These are phyloP conservation scores for Aschersonia sp. DNA, from an alignment of 2,329 filamentous ascomycete species.

Conservation along the genomic window DNA sequence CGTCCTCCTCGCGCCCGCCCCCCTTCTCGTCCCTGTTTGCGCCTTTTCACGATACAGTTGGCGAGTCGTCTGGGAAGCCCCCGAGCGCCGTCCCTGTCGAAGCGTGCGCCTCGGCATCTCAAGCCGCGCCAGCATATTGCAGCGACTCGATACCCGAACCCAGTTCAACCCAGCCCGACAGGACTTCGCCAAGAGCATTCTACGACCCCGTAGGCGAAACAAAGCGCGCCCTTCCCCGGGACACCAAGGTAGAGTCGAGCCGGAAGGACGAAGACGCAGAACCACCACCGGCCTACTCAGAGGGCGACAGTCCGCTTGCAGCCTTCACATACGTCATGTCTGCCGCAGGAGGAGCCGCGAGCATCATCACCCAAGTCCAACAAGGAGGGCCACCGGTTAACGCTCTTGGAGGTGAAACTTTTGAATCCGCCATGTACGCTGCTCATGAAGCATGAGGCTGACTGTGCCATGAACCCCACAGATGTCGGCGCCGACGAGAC, in stretches of 20 bases:
- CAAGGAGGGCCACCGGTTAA: slow-evolving; percentile 84
- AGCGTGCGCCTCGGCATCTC: slow-evolving; percentile 19
- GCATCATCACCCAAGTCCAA: slow-evolving; percentile 98
- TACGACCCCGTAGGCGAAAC: slow-evolving; percentile 53
- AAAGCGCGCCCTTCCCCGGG: slow-evolving; percentile 69
- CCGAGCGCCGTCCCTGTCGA: slow-evolving; percentile 12
- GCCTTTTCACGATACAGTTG: slow-evolving; percentile 18
- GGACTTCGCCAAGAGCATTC: slow-evolving; percentile 22
- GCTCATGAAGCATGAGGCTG: neutral
- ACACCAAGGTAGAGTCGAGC: slow-evolving; percentile 62
- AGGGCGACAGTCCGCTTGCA: slow-evolving; percentile 82
- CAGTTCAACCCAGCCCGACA: slow-evolving; percentile 20
- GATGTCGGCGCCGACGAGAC: slow-evolving; percentile 84
- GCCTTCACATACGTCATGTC: slow-evolving; percentile 97
- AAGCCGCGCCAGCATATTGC: slow-evolving; percentile 40
- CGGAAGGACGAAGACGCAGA: slow-evolving; percentile 74
- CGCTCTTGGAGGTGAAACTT: slow-evolving; percentile 60
- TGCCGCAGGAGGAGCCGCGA: slow-evolving; percentile 87
- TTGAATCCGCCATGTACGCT: neutral
- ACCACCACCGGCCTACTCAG: slow-evolving; percentile 89
- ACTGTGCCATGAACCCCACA: slow-evolving; percentile 13
- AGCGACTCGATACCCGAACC: slow-evolving; percentile 20
- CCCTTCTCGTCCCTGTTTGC: slow-evolving; percentile 47
- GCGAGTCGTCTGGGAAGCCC: slow-evolving; percentile 18
- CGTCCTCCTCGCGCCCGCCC: slow-evolving; percentile 37